A percentile compares a stretch with the other conserved stretches of the same genome.
Evolutionary conservation across 176 grass and related monocot species (phyloP).

Genomic region (Zea luxurians): DNA sequence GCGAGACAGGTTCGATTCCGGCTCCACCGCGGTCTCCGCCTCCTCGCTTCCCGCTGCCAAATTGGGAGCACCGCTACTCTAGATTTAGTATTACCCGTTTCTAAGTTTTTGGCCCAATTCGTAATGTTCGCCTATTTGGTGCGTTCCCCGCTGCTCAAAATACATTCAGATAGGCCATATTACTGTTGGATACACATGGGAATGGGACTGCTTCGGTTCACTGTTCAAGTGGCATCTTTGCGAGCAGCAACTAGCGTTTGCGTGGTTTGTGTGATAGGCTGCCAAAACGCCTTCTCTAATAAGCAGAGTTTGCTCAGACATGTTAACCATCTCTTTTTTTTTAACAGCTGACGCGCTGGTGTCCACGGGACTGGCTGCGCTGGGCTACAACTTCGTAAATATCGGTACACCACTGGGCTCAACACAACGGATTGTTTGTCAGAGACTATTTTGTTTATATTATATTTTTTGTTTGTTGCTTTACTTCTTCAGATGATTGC

Average conservation of each 20-base stretch:
- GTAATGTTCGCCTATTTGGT: background rate
- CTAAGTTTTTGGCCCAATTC: background rate
- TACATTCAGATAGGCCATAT: background rate
- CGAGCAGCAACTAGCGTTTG: background rate
- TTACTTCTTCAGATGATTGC: constrained; percentile 74
- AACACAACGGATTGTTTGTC: background rate
- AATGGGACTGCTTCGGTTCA: background rate
- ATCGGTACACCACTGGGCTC: constrained; percentile 57
- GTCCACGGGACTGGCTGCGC: constrained; percentile 68
- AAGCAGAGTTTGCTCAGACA: background rate
- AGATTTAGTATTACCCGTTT: background rate
- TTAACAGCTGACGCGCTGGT: constrained; percentile 85
- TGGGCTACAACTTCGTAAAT: constrained; percentile 82
- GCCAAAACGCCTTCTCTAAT: background rate
- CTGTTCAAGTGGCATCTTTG: background rate
- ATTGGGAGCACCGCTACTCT: background rate
- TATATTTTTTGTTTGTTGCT: background rate
- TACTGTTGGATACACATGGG: background rate
- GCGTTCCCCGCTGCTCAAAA: background rate
- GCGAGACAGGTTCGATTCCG: constrained; percentile 66
- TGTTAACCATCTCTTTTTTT: background rate
- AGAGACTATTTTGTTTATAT: background rate
- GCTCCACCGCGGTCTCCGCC: background rate
- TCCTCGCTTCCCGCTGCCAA: background rate
- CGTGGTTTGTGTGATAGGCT: background rate